Percentiles rank a stretch among this genome's conserved stretches.
These are phyloP conservation scores for Pseudogymnoascus sp. DNA, from an alignment of 2,329 filamentous ascomycete genomes.

Conservation along the genomic window DNA sequence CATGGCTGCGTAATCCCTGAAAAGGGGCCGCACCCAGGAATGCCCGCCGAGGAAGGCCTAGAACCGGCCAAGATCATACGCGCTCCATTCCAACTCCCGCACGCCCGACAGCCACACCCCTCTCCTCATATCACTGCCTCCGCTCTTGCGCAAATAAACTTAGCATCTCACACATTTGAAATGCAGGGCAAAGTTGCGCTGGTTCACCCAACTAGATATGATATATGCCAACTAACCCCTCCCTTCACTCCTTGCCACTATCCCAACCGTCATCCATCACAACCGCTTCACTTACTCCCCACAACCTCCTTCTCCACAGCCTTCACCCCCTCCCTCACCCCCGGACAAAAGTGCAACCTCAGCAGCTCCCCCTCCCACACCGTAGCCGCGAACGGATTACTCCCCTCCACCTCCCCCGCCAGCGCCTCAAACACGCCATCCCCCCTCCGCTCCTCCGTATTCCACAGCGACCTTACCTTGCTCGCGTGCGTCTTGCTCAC, in stretches of 20 bases:
- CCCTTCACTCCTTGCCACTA: background rate
- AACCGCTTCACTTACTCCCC: constrained; percentile 15
- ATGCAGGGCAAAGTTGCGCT: background rate
- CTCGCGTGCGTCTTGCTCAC: constrained; percentile 73
- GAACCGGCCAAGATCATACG: background rate
- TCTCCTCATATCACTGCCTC: background rate
- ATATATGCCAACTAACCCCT: background rate
- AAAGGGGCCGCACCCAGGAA: background rate
- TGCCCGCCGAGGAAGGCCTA: background rate
- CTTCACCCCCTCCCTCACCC: constrained; percentile 67
- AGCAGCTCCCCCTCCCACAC: constrained; percentile 92
- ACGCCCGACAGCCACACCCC: background rate
- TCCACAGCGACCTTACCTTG: constrained; percentile 81
- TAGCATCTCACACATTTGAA: background rate
- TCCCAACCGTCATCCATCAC: background rate
- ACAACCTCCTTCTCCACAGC: constrained; percentile 54
- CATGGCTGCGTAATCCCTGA: background rate
- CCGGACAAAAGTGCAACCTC: constrained; percentile 75
- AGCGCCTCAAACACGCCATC: constrained; percentile 77
- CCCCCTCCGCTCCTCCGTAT: constrained; percentile 86
- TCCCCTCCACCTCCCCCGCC: constrained; percentile 67
- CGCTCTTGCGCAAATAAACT: background rate
- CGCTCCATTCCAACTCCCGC: background rate
- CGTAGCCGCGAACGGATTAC: constrained; percentile 83
- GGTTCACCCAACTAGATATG: background rate